Percentiles rank a stretch among this genome's conserved stretches.
Conservation (phyloP, 352 stramenopile genomes). For the Phytophthora rubi region DNA sequence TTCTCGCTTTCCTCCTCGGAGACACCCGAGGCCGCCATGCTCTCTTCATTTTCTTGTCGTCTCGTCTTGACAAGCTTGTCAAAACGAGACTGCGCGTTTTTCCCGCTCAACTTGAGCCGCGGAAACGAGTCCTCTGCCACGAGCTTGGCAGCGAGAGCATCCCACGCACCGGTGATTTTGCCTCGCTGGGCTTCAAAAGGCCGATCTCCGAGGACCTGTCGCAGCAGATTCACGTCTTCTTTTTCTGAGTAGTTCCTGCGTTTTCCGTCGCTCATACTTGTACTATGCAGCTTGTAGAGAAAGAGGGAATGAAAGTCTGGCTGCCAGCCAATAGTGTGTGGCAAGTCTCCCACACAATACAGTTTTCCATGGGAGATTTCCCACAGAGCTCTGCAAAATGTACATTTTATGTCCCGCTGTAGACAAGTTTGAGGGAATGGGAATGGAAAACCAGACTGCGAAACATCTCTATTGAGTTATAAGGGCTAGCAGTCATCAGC, state of each 20-base stretch:
- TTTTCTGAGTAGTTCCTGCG: conserved; percentile 5
- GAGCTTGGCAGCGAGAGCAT: background rate
- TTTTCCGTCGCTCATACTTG: conserved; percentile 6
- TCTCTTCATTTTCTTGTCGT: conserved; percentile 9
- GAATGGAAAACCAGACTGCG: background rate
- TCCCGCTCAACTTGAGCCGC: background rate
- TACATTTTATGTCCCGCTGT: background rate
- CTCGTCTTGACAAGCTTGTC: conserved; percentile 13
- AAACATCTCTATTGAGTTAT: background rate
- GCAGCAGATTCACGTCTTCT: conserved; percentile 4
- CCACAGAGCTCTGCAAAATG: conserved; percentile 1
- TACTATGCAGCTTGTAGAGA: background rate
- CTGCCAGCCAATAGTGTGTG: background rate
- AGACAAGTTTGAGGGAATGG: background rate
- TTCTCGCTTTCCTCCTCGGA: conserved; percentile 6
- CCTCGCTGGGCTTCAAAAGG: background rate
- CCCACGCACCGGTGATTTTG: background rate
- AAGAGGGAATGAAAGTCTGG: too few relatives aligned
- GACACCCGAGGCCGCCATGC: background rate
- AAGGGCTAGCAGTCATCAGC: too few relatives aligned
- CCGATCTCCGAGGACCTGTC: background rate
- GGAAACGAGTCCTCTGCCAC: background rate
- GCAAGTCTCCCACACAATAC: background rate
- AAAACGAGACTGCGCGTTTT: background rate
- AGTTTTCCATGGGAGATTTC: conserved; percentile 1